Percentiles rank a stretch among this genome's conserved stretches.
Evolutionary conservation across 1,284 basidiomycete genomes (phyloP).

Genomic region (Malassezia sp.): DNA sequence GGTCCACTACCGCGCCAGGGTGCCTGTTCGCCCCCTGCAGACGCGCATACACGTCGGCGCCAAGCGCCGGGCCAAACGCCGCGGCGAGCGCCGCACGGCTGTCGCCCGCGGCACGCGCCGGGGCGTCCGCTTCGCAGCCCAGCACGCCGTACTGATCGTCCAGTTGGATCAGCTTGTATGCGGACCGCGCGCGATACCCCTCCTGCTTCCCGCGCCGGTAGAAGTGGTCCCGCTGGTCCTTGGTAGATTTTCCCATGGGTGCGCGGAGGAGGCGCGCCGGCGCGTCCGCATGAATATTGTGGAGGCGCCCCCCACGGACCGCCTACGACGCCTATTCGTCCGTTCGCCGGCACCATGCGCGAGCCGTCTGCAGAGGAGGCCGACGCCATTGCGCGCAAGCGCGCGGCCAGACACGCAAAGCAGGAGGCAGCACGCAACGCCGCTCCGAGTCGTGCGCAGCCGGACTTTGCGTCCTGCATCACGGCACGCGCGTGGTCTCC

Average conservation of each 20-base stretch:
- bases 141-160: conserved; percentile 54
- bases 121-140: conserved; percentile 25
- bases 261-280: background rate
- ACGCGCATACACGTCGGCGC: background rate
- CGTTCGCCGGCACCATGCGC: no score
- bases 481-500: conserved; percentile 4
- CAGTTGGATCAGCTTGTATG: conserved; percentile 51
- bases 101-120: background rate
- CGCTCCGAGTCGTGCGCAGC: background rate
- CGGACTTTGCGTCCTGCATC: background rate
- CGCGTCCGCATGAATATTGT: background rate
- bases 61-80: background rate
- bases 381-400: conserved; percentile 6
- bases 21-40: background rate
- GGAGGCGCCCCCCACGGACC: no score
- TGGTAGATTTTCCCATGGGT: conserved; percentile 42
- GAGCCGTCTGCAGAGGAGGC: no score
- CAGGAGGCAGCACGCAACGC: background rate
- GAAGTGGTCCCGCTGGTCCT: conserved; percentile 52
- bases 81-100: background rate
- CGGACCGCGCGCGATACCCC: conserved; percentile 53
- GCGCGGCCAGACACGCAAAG: conserved; percentile 9
- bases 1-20: conserved; percentile 50
- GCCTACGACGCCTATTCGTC: no score
- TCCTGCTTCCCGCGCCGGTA: conserved; percentile 50